Percentiles rank a stretch among this genome's conserved stretches.
Evolutionary conservation across 495 filamentous ascomycete species (phyloP).

Genomic region (Penicillium canescens): DNA sequence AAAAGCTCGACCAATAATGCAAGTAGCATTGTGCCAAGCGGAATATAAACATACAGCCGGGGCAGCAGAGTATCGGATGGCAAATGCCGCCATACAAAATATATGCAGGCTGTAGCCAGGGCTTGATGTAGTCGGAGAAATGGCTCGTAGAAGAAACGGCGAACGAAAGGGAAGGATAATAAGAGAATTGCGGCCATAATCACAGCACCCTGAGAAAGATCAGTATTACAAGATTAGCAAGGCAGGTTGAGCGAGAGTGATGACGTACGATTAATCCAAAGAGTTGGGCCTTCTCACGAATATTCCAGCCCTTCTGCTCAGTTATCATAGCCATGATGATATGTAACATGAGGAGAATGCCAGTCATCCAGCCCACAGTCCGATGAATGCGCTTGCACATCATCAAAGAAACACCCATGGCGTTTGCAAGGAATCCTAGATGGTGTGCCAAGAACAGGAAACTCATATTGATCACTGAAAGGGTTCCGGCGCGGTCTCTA

Average conservation of each 20-base stretch:
- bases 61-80: slow-evolving; percentile 9
- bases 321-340: background rate
- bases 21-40: background rate
- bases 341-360: slow-evolving; percentile 6
- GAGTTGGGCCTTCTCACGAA: slow-evolving; percentile 1
- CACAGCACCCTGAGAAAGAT: slow-evolving; percentile 14
- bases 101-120: slow-evolving; percentile 16
- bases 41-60: slow-evolving; percentile 4
- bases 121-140: slow-evolving; percentile 27
- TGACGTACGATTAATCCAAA: slow-evolving; percentile 8
- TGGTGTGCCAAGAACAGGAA: slow-evolving; percentile 9
- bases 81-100: slow-evolving; percentile 24
- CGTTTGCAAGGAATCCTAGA: slow-evolving; percentile 7
- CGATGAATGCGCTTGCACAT: slow-evolving; percentile 4
- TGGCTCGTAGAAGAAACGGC: slow-evolving; percentile 17
- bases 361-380: slow-evolving; percentile 9
- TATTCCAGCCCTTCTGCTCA: slow-evolving; percentile 1
- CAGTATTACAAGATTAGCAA: background rate
- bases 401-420: slow-evolving; percentile 3
- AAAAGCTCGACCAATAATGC: background rate
- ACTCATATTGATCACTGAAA: slow-evolving; percentile 8
- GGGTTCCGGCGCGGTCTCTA: slow-evolving; percentile 9
- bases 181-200: slow-evolving; percentile 12
- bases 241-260: background rate
- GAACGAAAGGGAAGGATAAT: slow-evolving; percentile 18